A percentile compares a stretch with the other conserved stretches of the same genome.
Evolutionary conservation across 2,329 filamentous ascomycete species (phyloP).

Genomic region (Volutella citrinella): DNA sequence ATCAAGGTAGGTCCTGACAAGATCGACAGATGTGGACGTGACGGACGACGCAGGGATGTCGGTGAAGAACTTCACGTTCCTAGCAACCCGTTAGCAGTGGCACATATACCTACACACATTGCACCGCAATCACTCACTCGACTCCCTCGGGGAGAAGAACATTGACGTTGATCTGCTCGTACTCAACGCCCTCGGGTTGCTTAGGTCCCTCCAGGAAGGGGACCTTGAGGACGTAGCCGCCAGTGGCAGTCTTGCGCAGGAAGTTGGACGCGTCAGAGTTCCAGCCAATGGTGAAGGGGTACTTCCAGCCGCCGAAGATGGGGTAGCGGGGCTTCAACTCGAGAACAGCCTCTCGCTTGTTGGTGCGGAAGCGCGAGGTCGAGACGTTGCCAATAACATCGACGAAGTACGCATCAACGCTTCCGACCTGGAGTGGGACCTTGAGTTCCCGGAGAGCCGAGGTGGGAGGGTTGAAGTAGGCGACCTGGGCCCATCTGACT

Average conservation of each 20-base stretch:
- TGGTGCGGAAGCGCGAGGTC: constrained; percentile 81
- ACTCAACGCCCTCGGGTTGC: constrained; percentile 80
- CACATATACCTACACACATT: background rate
- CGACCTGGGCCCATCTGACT: constrained; percentile 69
- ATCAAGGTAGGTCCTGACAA: constrained; percentile 91
- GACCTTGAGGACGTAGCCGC: constrained; percentile 82
- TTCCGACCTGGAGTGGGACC: constrained; percentile 76
- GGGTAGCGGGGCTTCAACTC: constrained; percentile 94
- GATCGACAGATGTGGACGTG: constrained; percentile 52
- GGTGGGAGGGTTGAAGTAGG: constrained; percentile 74
- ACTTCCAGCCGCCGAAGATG: constrained; percentile 97
- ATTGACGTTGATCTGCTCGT: constrained; percentile 74
- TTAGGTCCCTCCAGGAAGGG: constrained; percentile 93
- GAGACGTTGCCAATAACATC: constrained; percentile 97
- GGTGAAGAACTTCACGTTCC: constrained; percentile 76
- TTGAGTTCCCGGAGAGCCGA: constrained; percentile 78
- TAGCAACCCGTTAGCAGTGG: constrained; percentile 42
- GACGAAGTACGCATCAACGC: constrained; percentile 86
- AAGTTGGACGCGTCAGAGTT: constrained; percentile 80
- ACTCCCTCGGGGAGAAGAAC: constrained; percentile 91
- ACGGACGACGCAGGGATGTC: constrained; percentile 64
- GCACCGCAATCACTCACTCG: constrained; percentile 52
- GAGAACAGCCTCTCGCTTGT: constrained; percentile 73
- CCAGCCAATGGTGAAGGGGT: constrained; percentile 96
- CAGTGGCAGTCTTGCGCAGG: constrained; percentile 62